Evolutionary conservation across 2,329 filamentous ascomycete species (phyloP).

Genomic region (Herpotrichia juniperi): DNA sequence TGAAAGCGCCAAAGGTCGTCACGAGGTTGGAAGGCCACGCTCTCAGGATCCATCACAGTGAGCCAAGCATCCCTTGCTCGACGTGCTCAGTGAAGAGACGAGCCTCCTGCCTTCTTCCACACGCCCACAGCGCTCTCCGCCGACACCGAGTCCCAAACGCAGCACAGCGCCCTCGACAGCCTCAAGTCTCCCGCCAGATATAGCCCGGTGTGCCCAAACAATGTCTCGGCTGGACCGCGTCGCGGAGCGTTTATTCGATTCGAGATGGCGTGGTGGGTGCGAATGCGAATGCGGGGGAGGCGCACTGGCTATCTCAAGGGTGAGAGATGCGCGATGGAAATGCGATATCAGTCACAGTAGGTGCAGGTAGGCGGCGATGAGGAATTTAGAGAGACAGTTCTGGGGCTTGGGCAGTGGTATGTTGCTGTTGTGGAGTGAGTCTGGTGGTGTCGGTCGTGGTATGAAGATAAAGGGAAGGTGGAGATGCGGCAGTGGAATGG

Average conservation of each 20-base stretch:
- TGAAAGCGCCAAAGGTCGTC: conserved; percentile 70
- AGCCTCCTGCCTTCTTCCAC: conserved; percentile 17
- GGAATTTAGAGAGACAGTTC: background rate
- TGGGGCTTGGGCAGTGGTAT: background rate
- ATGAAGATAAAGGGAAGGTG: conserved; percentile 4
- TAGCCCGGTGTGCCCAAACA: conserved; percentile 2
- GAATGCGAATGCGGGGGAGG: background rate
- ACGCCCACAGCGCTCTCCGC: conserved; percentile 18
- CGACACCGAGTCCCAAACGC: conserved; percentile 24
- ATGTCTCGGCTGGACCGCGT: background rate
- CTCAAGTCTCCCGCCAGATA: conserved; percentile 4
- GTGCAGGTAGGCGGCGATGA: background rate
- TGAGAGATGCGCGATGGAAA: background rate
- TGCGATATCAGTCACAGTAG: background rate
- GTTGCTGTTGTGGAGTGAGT: background rate
- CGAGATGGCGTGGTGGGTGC: background rate
- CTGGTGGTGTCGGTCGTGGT: conserved; percentile 1
- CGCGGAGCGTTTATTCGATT: conserved; percentile 7
- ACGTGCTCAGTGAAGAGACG: conserved; percentile 27
- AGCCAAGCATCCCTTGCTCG: conserved; percentile 38
- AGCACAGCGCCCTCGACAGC: conserved; percentile 24
- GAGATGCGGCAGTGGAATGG: conserved; percentile 1
- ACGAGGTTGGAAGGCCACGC: conserved; percentile 65
- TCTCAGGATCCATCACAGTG: conserved; percentile 66
- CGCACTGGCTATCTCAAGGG: conserved; percentile 3